Evolutionary conservation across 805 yeast species (phyloP), one percentile per base, ranked within the genome.

Genomic region (Vanderwaltozyma verrucispora): DNA sequence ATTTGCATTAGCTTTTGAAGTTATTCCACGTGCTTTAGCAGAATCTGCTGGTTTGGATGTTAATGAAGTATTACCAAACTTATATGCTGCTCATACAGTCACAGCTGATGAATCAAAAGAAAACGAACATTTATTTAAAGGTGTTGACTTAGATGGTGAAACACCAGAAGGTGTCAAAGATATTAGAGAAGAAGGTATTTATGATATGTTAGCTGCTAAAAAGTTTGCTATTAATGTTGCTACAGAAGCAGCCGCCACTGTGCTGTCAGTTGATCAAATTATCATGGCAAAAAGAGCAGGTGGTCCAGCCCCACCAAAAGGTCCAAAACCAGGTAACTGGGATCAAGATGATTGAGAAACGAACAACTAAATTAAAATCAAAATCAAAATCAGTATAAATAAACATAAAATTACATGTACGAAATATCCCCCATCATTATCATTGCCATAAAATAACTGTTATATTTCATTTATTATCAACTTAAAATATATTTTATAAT

Each of bases 251-350:
- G 94, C 95, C 12, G 75, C 72, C 45, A 92, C 97, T 5, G 50
- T 47, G 19, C 37, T 47, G 45, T 78, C 94, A 19, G 92, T 92
- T 35, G 97, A 92, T 61, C 97, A 89, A 71, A 89, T 89, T 53
- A 92, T 89, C 58, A 92, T 89, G 92, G 97, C 98, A 32, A 89
- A 89, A 74, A 77, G 96, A 60, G 96, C 97, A 2, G 98, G 98
- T 47, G 98, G 98, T 17, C 98, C 98, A 34, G 78, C 68, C 24
- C 79, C 87, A 73, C 96, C 96, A 25, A 66, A 71, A 51, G 94
- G 83, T 56, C 80, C 80, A 49, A 77, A 77, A 61, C 89, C 92
- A 32, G 96, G 95, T 43, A 87, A 86, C 66, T 87, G 96, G 96
- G 96, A 87, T 56, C 92, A 80, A 63, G 96, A 73, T 43, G 96